These are phyloP conservation scores for Quillaja saponaria DNA, from an alignment of 306 rosid genomes.

Conservation along the genomic window DNA sequence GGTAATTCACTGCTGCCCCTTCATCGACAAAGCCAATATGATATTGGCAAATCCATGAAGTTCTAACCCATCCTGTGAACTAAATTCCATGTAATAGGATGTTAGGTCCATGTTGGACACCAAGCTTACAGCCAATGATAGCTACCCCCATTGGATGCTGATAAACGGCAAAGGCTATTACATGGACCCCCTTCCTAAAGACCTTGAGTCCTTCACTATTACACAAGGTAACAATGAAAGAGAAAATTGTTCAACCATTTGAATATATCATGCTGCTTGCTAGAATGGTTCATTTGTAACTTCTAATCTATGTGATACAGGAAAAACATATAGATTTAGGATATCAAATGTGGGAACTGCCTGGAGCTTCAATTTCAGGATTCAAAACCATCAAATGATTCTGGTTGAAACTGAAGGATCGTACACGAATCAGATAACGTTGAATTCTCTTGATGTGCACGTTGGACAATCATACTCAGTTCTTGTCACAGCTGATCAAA, in stretches of 20 bases:
- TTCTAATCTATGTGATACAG: conserved; percentile 36
- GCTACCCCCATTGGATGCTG: conserved; percentile 51
- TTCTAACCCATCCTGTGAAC: too few relatives aligned
- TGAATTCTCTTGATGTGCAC: conserved; percentile 83
- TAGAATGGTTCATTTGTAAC: background rate
- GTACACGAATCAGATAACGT: conserved; percentile 51
- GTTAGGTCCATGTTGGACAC: conserved; percentile 34
- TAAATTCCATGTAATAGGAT: conserved; percentile 40
- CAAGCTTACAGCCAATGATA: background rate
- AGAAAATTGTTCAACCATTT: conserved; percentile 8
- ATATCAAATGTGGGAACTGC: conserved; percentile 82
- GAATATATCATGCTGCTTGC: too few relatives aligned
- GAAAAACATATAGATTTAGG: conserved; percentile 73
- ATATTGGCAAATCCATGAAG: background rate
- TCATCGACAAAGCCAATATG: conserved; percentile 4
- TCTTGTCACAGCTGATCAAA: conserved; percentile 72
- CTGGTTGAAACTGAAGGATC: conserved; percentile 93
- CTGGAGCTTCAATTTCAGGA: conserved; percentile 76
- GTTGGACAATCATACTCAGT: conserved; percentile 87
- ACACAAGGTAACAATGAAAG: conserved; percentile 53
- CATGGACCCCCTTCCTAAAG: conserved; percentile 32
- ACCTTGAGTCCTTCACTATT: conserved; percentile 57
- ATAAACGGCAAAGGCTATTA: conserved; percentile 75
- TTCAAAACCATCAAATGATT: conserved; percentile 65
- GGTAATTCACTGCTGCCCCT: conserved; percentile 37